Evolutionary conservation across 1,284 basidiomycete species (phyloP).

Genomic region (Rhodofomes roseus): DNA sequence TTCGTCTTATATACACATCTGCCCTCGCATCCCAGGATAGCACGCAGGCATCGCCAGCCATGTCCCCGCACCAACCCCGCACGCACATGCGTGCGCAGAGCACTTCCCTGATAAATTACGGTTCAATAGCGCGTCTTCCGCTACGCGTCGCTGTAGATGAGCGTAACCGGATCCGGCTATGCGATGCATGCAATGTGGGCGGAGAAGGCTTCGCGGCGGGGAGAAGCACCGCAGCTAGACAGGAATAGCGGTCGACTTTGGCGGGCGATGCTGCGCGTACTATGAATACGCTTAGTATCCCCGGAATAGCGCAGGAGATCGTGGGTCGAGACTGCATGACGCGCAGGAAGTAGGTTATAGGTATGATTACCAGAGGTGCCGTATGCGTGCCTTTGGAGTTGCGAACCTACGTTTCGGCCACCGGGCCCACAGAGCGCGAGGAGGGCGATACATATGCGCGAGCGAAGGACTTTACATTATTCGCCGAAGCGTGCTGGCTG

Average conservation of each 20-base stretch:
- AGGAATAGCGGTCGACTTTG: background rate
- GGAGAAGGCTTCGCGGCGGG: background rate
- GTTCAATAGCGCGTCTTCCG: background rate
- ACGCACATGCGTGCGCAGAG: background rate
- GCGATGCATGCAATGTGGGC: background rate
- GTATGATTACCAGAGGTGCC: no score
- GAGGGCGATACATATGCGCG: no score
- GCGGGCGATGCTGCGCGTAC: background rate
- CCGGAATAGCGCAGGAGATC: background rate
- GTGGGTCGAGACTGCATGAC: background rate
- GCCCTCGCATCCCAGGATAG: background rate
- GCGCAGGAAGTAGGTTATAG: background rate
- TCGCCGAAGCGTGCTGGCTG: no score
- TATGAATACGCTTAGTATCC: background rate
- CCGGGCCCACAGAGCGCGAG: no score
- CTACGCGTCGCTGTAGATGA: background rate
- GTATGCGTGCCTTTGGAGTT: no score
- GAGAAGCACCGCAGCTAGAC: background rate
- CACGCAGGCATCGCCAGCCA: background rate
- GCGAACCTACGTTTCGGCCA: no score
- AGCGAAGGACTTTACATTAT: no score
- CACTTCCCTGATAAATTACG: background rate
- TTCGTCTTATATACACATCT: background rate
- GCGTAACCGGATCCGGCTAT: background rate
- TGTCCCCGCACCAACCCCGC: no score